Percentiles rank a stretch among this genome's conserved stretches.
Conservation (phyloP, 2,329 filamentous ascomycete genomes). For the Dendryphion nanum region DNA sequence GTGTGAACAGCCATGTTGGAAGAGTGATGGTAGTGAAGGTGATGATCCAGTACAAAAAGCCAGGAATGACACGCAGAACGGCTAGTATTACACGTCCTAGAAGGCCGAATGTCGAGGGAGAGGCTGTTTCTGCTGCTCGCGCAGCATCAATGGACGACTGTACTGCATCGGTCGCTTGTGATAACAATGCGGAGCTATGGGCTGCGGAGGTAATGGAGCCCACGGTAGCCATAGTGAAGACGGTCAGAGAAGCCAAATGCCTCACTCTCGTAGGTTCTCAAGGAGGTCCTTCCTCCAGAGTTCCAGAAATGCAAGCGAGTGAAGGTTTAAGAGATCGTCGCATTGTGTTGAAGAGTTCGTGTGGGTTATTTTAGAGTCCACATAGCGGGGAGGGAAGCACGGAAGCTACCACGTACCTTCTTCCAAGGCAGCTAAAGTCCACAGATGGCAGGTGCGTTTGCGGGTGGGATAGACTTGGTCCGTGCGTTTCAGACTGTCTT, state of each 20-base stretch:
- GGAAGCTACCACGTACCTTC: no score
- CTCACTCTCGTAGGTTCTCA: slow-evolving; percentile 4
- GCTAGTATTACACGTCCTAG: slow-evolving; percentile 51
- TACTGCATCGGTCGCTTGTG: slow-evolving; percentile 17
- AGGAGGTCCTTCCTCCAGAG: slow-evolving; percentile 8
- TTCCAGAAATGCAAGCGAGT: slow-evolving; percentile 1
- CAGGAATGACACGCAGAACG: slow-evolving; percentile 55
- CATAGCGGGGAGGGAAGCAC: no score
- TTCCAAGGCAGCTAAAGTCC: no score
- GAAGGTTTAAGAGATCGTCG: no score
- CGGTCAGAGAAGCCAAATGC: background rate
- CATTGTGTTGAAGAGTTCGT: no score
- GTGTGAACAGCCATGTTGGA: slow-evolving; percentile 82
- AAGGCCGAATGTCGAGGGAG: slow-evolving; percentile 41
- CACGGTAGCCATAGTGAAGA: slow-evolving; percentile 23
- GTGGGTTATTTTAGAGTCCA: no score
- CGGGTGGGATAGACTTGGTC: background rate
- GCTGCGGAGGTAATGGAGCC: slow-evolving; percentile 18
- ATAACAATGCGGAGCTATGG: slow-evolving; percentile 8
- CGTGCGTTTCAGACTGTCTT: background rate
- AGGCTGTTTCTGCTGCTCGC: slow-evolving; percentile 18
- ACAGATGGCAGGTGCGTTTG: no score
- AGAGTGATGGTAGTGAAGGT: slow-evolving; percentile 85
- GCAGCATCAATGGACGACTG: slow-evolving; percentile 19
- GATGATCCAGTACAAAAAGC: slow-evolving; percentile 72